A percentile compares a stretch with the other conserved stretches of the same genome.
These are phyloP conservation scores for Cytospora paraplurivora DNA, from an alignment of 2,329 filamentous ascomycete species.

Conservation along the genomic window DNA sequence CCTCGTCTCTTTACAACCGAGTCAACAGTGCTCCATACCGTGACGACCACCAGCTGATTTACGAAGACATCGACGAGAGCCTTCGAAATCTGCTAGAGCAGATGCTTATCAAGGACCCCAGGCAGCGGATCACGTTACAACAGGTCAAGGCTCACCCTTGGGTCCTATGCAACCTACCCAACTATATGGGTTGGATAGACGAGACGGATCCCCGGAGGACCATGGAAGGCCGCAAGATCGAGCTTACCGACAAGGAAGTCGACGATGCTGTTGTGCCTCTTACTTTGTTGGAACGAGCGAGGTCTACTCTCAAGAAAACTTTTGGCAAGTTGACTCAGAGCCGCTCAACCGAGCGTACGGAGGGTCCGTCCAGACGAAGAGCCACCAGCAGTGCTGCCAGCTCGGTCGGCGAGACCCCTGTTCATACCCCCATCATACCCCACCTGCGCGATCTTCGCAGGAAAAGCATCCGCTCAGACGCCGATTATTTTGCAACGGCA, in stretches of 20 bases:
- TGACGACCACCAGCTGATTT: conserved; percentile 75
- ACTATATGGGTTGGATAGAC: conserved; percentile 83
- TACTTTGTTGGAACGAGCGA: conserved; percentile 81
- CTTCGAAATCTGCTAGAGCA: conserved; percentile 76
- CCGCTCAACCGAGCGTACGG: conserved; percentile 55
- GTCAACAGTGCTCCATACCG: conserved; percentile 69
- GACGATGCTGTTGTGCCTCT: conserved; percentile 88
- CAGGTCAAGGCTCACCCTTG: conserved; percentile 95
- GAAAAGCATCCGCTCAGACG: conserved; percentile 54
- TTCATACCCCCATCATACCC: conserved; percentile 51
- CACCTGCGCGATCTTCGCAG: conserved; percentile 56
- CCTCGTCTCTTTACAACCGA: conserved; percentile 57
- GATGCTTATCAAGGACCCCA: conserved; percentile 86
- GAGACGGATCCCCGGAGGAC: conserved; percentile 84
- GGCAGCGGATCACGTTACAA: conserved; percentile 81
- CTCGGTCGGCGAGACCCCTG: conserved; percentile 59
- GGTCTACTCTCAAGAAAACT: conserved; percentile 73
- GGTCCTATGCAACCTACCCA: conserved; percentile 77
- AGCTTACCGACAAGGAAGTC: conserved; percentile 89
- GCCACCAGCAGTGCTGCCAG: conserved; percentile 66
- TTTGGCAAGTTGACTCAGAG: conserved; percentile 66
- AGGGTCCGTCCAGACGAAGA: conserved; percentile 56
- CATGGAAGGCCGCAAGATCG: conserved; percentile 80
- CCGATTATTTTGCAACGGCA: conserved; percentile 52
- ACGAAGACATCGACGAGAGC: conserved; percentile 82